Evolutionary conservation across 1,284 basidiomycete genomes (phyloP).

Genomic region (Ceratobasidium sp.): DNA sequence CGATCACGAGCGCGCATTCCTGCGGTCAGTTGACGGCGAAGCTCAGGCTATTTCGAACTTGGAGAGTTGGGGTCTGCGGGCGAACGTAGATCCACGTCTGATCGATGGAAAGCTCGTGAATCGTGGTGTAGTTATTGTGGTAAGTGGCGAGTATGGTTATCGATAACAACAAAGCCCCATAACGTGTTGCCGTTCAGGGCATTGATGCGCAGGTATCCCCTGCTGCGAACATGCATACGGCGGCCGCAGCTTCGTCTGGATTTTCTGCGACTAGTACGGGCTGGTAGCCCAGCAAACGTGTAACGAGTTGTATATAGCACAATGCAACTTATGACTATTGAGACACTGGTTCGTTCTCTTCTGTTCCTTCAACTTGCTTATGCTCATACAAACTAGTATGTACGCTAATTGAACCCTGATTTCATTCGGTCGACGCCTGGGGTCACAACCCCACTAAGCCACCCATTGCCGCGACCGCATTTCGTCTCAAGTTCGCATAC

Average conservation of each 20-base stretch:
- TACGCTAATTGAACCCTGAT: too few species aligned
- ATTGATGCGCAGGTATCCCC: neutral
- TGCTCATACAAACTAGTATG: too few species aligned
- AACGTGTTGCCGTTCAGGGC: neutral
- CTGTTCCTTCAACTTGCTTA: too few species aligned
- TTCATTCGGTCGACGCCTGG: too few species aligned
- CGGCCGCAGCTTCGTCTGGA: neutral
- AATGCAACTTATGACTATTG: too few species aligned
- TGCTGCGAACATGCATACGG: neutral
- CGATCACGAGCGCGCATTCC: slow-evolving; percentile 1
- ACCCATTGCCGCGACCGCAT: too few species aligned
- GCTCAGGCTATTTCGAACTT: neutral
- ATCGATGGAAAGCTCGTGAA: neutral
- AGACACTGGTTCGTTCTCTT: neutral
- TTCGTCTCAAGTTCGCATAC: too few species aligned
- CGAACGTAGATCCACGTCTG: neutral
- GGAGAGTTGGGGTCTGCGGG: slow-evolving; percentile 3
- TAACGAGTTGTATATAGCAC: too few species aligned
- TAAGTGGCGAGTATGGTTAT: neutral
- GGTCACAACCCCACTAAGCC: too few species aligned
- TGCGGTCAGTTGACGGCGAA: neutral
- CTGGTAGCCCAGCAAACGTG: neutral
- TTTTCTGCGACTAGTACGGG: neutral
- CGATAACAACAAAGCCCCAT: neutral
- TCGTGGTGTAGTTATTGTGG: neutral